Conservation (phyloP, 371 early-diverging fungal species). For the Mucor lusitanicus region DNA sequence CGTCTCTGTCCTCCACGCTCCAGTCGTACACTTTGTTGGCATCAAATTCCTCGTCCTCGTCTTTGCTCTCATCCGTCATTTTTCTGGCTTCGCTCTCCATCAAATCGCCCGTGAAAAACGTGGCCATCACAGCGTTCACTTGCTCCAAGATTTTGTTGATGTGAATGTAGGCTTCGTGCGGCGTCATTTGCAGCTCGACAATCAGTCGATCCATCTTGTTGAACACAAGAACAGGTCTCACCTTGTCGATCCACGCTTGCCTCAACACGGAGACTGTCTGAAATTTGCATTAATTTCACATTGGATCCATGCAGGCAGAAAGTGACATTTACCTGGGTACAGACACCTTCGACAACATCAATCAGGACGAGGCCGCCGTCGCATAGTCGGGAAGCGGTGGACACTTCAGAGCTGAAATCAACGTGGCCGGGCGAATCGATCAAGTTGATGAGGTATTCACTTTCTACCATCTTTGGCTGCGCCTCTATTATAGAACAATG, state of each 20-base stretch:
- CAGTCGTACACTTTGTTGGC: conserved; percentile 66
- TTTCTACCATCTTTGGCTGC: conserved; percentile 29
- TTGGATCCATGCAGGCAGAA: neutral
- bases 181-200: conserved; percentile 90
- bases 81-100: conserved; percentile 85
- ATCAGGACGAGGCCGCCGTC: conserved; percentile 98
- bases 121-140: conserved; percentile 94
- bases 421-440: conserved; percentile 99
- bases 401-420: conserved; percentile 98
- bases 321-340: conserved; percentile 80
- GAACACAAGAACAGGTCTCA: conserved; percentile 92
- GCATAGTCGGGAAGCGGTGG: conserved; percentile 93
- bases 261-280: conserved; percentile 93
- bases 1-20: conserved; percentile 88
- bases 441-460: conserved; percentile 91
- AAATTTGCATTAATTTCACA: conserved; percentile 1
- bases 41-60: conserved; percentile 43
- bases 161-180: conserved; percentile 90
- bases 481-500: neutral
- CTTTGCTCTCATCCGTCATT: conserved; percentile 53
- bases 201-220: conserved; percentile 99
- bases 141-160: conserved; percentile 92
- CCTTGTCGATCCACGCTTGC: conserved; percentile 92
- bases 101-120: conserved; percentile 87
- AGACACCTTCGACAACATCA: conserved; percentile 99